phyloP scores from a whole-genome alignment of 805 yeast genomes.

The Kuraishia floccosa region DNA sequence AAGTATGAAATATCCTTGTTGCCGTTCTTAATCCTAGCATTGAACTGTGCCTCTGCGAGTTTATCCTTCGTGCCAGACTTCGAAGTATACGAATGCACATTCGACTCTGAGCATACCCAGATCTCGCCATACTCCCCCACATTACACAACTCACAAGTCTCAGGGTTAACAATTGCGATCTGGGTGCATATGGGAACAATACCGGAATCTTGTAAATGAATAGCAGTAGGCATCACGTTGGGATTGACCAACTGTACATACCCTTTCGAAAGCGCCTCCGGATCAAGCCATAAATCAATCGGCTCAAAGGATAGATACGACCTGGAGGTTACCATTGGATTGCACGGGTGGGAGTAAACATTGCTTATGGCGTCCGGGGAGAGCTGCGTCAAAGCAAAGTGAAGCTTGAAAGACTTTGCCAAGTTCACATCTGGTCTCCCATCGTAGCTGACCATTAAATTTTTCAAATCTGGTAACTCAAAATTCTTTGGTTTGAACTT shows the following conservation, averaged over 20 bases:
- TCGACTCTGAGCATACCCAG: conserved; percentile 91
- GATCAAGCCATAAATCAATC: conserved; percentile 77
- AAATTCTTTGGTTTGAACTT: conserved; percentile 42
- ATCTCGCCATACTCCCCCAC: conserved; percentile 95
- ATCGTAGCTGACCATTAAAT: conserved; percentile 73
- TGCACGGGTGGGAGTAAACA: conserved; percentile 68
- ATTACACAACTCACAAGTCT: conserved; percentile 65
- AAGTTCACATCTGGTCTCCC: conserved; percentile 61
- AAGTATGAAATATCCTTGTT: conserved; percentile 55
- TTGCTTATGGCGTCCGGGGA: conserved; percentile 62
- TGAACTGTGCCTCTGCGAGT: conserved; percentile 43
- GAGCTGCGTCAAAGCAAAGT: conserved; percentile 53
- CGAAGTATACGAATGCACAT: conserved; percentile 47
- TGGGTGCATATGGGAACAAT: conserved; percentile 93
- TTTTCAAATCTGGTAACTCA: conserved; percentile 53
- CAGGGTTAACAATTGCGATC: conserved; percentile 91
- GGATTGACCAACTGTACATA: conserved; percentile 71
- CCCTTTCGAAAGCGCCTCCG: conserved; percentile 85
- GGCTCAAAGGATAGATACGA: conserved; percentile 87
- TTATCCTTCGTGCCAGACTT: conserved; percentile 27
- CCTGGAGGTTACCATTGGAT: conserved; percentile 75
- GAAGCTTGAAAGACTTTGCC: conserved; percentile 43
- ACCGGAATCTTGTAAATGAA: conserved; percentile 87
- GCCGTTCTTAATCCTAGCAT: conserved; percentile 53
- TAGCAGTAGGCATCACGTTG: conserved; percentile 51